phyloP scores from a whole-genome alignment of 169 alveolate genomes.

The Sarcocystis neurona region DNA sequence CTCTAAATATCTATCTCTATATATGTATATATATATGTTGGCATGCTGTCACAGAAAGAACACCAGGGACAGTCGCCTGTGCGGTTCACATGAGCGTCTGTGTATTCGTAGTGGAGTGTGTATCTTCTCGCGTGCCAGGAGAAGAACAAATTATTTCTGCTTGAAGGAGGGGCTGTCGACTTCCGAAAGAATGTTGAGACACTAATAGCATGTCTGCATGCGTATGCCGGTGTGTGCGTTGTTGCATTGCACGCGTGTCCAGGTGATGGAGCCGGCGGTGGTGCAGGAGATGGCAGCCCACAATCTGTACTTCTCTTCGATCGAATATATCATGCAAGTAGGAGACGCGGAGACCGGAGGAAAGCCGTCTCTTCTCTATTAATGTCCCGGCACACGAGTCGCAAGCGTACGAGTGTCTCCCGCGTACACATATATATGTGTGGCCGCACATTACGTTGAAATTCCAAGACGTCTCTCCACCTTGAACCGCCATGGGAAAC shows the following conservation, averaged over 20 bases:
- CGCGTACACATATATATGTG: too few relatives aligned
- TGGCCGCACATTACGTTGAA: too few relatives aligned
- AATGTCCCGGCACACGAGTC: too few relatives aligned
- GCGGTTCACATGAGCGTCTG: background rate
- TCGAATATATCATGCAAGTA: slow-evolving; percentile 48
- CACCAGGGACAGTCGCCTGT: background rate
- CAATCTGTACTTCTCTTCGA: slow-evolving; percentile 53
- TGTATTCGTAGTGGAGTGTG: too few relatives aligned
- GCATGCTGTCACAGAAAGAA: background rate
- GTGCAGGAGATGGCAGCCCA: slow-evolving; percentile 49
- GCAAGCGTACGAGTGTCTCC: too few relatives aligned
- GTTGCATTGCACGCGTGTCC: background rate
- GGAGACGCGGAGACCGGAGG: too few relatives aligned
- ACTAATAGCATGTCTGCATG: background rate
- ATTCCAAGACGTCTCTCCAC: too few relatives aligned
- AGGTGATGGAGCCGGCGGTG: slow-evolving; percentile 38
- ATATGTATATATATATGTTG: too few relatives aligned
- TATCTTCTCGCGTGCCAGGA: background rate
- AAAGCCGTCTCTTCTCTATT: too few relatives aligned
- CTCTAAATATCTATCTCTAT: too few relatives aligned
- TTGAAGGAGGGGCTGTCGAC: too few relatives aligned
- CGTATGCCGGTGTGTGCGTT: background rate
- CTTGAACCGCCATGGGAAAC: too few relatives aligned
- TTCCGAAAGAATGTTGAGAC: background rate
- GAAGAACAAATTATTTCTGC: background rate